Base-by-base conservation (phyloP, 2,329 filamentous ascomycete genomes). In the Chaetomium globosum region DNA sequence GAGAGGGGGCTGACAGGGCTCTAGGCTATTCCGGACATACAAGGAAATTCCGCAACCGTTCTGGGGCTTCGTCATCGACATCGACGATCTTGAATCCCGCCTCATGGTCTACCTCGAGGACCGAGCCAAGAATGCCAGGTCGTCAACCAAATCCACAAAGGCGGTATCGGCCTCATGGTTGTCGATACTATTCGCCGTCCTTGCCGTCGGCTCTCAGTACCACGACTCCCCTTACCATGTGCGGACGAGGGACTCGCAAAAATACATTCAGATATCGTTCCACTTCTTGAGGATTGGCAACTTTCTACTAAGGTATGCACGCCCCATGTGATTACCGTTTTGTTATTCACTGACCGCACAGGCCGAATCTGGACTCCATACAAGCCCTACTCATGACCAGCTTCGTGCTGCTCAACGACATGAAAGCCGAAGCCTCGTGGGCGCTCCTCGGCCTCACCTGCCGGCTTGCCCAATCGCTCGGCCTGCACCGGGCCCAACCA, bases 401-500 rank as follows among this genome's bases (percentile, higher is more conserved):
- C 33, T 88, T 89, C 67, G 86, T 87, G 2, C 77, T 89, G 2
- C 77, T 88, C 30, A 89, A 89, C 69, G 87, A 89, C 65, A 89
- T 89, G 87, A 89, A 89, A 71, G 86, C 87, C 1, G 87, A 89
- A 71, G 87, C 85, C 0, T 88, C 87, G 0, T 89, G 87, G 87
- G 86, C 86, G 0, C 74, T 89, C 61, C 81, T 87, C 59, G 87
- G 86, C 0, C 80, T 89, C 53, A 88, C 86, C 0, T 88, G 86
- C 67, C 82, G 87, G 30, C 79, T 89, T n/a, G 87, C 87, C 0
- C 86, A 89, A 72, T 88, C 86, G 0, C 77, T 89, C 1, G 87
- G 87, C 4, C 77, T 89, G 12, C 87, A 89, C 71, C 79, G 83
- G 8, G 74, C 79, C 26, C 79, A 77, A 12, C 74, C 77, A 1